These are phyloP conservation scores for Globisporangium parvum DNA, from an alignment of 352 stramenopile genomes.

Conservation along the genomic window DNA sequence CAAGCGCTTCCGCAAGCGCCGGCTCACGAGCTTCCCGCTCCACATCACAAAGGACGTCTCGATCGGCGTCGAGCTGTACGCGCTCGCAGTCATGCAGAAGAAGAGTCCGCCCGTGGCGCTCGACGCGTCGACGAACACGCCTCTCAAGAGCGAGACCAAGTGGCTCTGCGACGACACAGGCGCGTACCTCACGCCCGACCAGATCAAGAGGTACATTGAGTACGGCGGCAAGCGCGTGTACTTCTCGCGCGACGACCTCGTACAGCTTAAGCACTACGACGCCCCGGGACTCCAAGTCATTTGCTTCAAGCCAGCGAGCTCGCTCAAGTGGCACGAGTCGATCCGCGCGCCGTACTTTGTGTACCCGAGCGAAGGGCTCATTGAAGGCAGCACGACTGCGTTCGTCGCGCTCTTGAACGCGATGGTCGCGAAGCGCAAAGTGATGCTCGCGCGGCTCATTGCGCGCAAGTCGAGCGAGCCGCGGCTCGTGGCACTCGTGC, in stretches of 20 bases:
- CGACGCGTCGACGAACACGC: constrained; percentile 63
- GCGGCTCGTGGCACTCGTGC: constrained; percentile 64
- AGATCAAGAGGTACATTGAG: constrained; percentile 73
- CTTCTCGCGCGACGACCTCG: constrained; percentile 72
- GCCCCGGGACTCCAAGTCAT: constrained; percentile 71
- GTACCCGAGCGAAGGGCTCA: constrained; percentile 73
- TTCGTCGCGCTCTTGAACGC: constrained; percentile 64
- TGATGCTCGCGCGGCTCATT: constrained; percentile 63
- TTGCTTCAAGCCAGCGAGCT: constrained; percentile 59
- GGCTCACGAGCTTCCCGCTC: constrained; percentile 56
- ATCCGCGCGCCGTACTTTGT: constrained; percentile 76
- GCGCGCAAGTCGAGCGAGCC: constrained; percentile 70
- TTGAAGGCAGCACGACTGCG: constrained; percentile 65
- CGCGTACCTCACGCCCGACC: constrained; percentile 56
- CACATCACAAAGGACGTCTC: constrained; percentile 68
- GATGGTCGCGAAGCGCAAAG: constrained; percentile 61
- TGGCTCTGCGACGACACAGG: constrained; percentile 84
- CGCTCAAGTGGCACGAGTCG: constrained; percentile 64
- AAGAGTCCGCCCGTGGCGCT: constrained; percentile 58
- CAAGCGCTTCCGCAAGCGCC: constrained; percentile 76
- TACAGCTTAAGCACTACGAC: constrained; percentile 78
- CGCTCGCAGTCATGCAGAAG: constrained; percentile 45
- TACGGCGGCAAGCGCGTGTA: constrained; percentile 77
- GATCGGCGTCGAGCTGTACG: constrained; percentile 77
- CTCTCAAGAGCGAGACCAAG: constrained; percentile 78